A percentile compares a stretch with the other conserved stretches of the same genome.
Evolutionary conservation across 805 yeast genomes (phyloP).

Genomic region (Ogataea minuta): DNA sequence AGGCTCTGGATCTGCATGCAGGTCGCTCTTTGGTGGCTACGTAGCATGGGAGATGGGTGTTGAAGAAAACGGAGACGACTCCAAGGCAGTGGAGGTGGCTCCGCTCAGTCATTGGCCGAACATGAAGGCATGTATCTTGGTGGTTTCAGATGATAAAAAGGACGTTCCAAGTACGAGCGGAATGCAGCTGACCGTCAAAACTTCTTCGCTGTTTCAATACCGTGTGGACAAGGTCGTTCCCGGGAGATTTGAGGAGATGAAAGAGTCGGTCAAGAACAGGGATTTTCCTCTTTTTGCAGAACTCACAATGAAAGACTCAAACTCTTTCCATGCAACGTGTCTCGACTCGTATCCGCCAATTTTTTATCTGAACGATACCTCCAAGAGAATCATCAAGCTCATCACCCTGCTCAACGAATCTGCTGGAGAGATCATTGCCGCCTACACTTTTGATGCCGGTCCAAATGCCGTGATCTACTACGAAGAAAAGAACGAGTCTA

Average conservation of each 20-base stretch:
- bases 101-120: constrained; percentile 85
- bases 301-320: constrained; percentile 93
- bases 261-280: constrained; percentile 63
- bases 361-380: constrained; percentile 88
- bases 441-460: constrained; percentile 98
- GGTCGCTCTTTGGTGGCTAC: constrained; percentile 95
- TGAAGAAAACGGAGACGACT: constrained; percentile 75
- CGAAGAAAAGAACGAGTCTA: constrained; percentile 68
- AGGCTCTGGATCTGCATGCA: constrained; percentile 98
- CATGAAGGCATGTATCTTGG: constrained; percentile 88
- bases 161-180: constrained; percentile 95
- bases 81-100: constrained; percentile 91
- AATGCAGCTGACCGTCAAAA: constrained; percentile 91
- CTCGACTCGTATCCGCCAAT: constrained; percentile 95
- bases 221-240: constrained; percentile 87
- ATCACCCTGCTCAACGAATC: constrained; percentile 72
- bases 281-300: constrained; percentile 83
- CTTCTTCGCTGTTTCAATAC: constrained; percentile 81
- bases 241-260: constrained; percentile 78
- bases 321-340: constrained; percentile 98
- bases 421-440: constrained; percentile 74
- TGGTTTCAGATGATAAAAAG: constrained; percentile 89
- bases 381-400: constrained; percentile 74
- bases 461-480: constrained; percentile 98
- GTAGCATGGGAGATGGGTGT: constrained; percentile 99